Evolutionary conservation across 352 stramenopile species (phyloP).

Genomic region (Elongisporangium senticosum): DNA sequence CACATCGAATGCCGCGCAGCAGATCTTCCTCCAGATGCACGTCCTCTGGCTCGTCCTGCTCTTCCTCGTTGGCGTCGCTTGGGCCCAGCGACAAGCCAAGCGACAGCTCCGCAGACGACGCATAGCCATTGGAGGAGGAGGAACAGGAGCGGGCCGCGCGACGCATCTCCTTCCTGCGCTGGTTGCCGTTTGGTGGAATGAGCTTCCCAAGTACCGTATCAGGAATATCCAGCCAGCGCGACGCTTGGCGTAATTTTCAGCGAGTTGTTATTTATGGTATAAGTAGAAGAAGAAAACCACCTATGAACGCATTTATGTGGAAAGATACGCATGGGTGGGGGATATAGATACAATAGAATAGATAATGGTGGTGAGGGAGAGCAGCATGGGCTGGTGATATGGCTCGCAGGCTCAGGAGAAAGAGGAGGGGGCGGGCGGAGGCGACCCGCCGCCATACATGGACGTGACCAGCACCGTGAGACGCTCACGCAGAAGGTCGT

Average conservation of each 20-base stretch:
- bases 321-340: not conserved
- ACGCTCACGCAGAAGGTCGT: constrained; percentile 54
- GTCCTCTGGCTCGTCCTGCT: constrained; percentile 4
- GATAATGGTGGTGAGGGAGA: not conserved
- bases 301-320: not conserved
- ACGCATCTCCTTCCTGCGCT: not conserved
- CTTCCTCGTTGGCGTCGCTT: not conserved
- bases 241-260: not conserved
- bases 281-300: not conserved
- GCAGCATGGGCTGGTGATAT: not conserved
- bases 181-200: not conserved
- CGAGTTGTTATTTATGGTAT: not conserved
- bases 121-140: not conserved
- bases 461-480: constrained; percentile 52
- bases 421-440: not conserved
- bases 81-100: not conserved
- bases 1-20: constrained; percentile 15
- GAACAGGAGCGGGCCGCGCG: too few species aligned
- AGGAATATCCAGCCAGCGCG: not conserved
- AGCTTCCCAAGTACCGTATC: not conserved
- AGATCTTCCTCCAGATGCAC: constrained; percentile 16
- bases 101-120: not conserved
- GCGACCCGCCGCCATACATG: constrained; percentile 45
- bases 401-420: not conserved
- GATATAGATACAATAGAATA: not conserved